A percentile compares a stretch with the other conserved stretches of the same genome.
These are phyloP conservation scores for Fragosphaeria purpurea DNA, from an alignment of 2,329 filamentous ascomycete genomes.

Conservation along the genomic window DNA sequence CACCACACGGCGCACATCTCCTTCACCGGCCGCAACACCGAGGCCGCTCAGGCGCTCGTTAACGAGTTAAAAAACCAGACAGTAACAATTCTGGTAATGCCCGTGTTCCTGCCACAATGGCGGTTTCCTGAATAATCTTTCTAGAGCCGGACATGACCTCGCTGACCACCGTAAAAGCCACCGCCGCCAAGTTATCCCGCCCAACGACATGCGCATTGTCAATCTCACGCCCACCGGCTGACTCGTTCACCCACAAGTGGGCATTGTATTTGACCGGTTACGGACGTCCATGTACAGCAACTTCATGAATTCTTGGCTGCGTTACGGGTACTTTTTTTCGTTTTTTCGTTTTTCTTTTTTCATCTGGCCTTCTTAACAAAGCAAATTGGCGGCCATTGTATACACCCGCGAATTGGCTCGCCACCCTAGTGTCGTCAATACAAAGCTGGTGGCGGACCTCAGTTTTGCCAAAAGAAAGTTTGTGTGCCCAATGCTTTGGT, in stretches of 20 bases:
- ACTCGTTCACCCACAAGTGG: conserved; percentile 12
- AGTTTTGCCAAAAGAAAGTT: conserved; percentile 8
- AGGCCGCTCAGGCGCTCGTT: conserved; percentile 22
- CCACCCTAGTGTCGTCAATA: conserved; percentile 20
- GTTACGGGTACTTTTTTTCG: conserved; percentile 16
- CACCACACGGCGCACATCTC: conserved; percentile 24
- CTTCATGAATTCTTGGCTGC: conserved; percentile 13
- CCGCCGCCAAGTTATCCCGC: conserved; percentile 14
- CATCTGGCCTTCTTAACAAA: conserved; percentile 8
- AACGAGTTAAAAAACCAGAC: conserved; percentile 18
- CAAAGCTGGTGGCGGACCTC: conserved; percentile 16
- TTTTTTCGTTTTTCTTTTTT: too few relatives aligned
- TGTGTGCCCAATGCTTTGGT: conserved; percentile 11
- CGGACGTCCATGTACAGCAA: conserved; percentile 13
- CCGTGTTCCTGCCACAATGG: background rate
- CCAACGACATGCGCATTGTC: conserved; percentile 18
- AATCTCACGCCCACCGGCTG: conserved; percentile 16
- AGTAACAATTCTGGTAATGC: conserved; percentile 4
- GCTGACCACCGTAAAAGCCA: conserved; percentile 26
- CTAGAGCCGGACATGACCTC: conserved; percentile 31
- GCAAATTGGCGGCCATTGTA: conserved; percentile 20
- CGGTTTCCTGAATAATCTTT: conserved; percentile 17
- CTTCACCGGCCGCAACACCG: conserved; percentile 26
- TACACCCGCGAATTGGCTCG: conserved; percentile 19
- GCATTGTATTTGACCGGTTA: conserved; percentile 18